Percentiles rank a stretch among this genome's conserved stretches.
phyloP scores from a whole-genome alignment of 1,284 basidiomycete genomes.

The Moesziomyces parantarcticus region DNA sequence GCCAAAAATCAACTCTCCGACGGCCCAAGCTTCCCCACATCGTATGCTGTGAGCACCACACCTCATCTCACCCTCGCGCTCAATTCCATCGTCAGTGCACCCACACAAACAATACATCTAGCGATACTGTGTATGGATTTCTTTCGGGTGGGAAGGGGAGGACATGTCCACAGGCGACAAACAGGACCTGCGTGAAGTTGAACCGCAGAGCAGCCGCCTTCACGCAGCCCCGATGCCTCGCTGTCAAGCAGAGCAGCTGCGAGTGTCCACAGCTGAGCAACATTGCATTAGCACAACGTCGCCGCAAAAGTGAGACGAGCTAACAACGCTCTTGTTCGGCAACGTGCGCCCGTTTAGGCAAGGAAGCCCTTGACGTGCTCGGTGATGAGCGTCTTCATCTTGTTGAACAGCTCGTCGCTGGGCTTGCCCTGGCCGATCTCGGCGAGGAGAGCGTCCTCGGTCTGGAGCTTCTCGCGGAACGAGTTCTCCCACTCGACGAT shows the following conservation, averaged over 20 bases:
- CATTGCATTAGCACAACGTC: not conserved
- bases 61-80: too few relatives aligned
- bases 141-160: conserved; percentile 31
- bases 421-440: conserved; percentile 84
- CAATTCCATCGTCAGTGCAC: not conserved
- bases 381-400: conserved; percentile 71
- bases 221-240: conserved; percentile 1
- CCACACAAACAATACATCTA: conserved; percentile 11
- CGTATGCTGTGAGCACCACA: too few relatives aligned
- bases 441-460: conserved; percentile 66
- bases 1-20: too few relatives aligned
- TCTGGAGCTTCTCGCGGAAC: conserved; percentile 78
- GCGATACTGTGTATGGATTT: conserved; percentile 49
- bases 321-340: not conserved
- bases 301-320: not conserved
- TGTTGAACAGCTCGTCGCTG: conserved; percentile 86
- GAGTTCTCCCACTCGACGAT: conserved; percentile 93
- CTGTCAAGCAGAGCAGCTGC: conserved; percentile 2
- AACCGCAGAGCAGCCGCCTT: too few relatives aligned
- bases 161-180: conserved; percentile 11
- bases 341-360: conserved; percentile 37
- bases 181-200: not conserved
- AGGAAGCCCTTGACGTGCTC: conserved; percentile 63
- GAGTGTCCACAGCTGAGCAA: not conserved
- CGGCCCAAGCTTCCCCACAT: too few relatives aligned